Evolutionary conservation across 2,329 filamentous ascomycete genomes (phyloP), one percentile per base, ranked within the genome.

Genomic region (Neodidymelliopsis sp.): DNA sequence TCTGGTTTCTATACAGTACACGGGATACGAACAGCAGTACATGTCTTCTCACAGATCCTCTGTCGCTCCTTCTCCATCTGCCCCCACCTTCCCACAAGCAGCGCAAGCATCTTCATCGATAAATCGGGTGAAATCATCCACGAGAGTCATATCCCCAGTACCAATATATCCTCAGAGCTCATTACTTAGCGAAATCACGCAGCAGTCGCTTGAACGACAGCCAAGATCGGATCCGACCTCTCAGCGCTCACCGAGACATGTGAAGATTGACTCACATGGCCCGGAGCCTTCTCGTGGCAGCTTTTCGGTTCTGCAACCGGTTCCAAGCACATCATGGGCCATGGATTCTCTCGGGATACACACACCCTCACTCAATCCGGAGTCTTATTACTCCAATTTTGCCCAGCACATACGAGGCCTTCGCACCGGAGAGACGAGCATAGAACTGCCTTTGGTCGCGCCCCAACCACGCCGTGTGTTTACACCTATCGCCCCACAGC

Each of bases 401-500:
- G 25, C 35, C 4, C 47, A 50, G 40, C 35, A 50, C 11, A 8
- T 31, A 29, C 39, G 47, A 11, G 40, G 28, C 7, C 34, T 35
- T 20, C 38, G 40, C 11, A 29, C 6, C n/a, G 35, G 35, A 19
- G 47, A 50, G 4, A 36, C 6, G 10, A 18, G 29, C 6, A 13
- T 40, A 11, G 35, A 50, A 2, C 19, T 45, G n/a, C 18, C 20
- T 22, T 37, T 30, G 39, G 49, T 53, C 28, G 59, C 63, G 38
- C 73, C 75, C 6, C 73, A 75, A 47, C 70, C 75, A 9, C 69
- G 74, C 47, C 68, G 74, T 36, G 62, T 72, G 33, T 78, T 76
- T 53, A 66, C 75, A 19, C 71, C 67, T 19, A 76, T 79, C 31
- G 75, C 75, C 6, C 76, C 77, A 20, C 73, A 75, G 31, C 76